Base-by-base conservation (phyloP, 768 basidiomycete genomes). In the Mycena haematopus region DNA sequence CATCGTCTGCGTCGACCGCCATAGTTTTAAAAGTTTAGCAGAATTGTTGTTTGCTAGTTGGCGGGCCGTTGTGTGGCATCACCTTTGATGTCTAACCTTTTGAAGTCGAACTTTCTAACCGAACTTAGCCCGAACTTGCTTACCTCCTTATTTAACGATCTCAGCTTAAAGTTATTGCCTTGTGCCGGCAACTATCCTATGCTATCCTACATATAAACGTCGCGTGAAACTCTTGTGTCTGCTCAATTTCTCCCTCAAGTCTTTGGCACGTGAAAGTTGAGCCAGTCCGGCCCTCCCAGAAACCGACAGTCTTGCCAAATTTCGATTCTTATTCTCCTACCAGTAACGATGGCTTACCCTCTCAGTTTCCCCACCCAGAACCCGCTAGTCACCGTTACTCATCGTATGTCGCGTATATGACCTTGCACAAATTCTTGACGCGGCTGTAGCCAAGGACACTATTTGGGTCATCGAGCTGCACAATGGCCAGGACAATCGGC, bases 391-490 rank as follows among this genome's bases (percentile, higher is more conserved):
- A 91, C 89, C n/a, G 65, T 93, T 24, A 87, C 86, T 4, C 85
- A 86, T 63, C 88, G 90, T 91, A 70, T 52, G 74, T 24, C 29
- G 40, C 56, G 52, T 36, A 49, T 57, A 31, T 49, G 29, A 5
- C 9, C 44, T 19, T 56, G 8, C 21, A 10, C 45, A 14, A 21
- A 22, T 49, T 27, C 40, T 2, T 33, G 36, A 65, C 49, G 11
- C 21, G 6, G 35, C 64, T 59, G 33, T 67, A 92, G 89, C 89
- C 8, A 83, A 84, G 60, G 72, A 82, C 3, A 77, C 78, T 3
- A 65, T 90, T 40, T 95, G 92, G 92, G 78, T 91, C 52, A 84
- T 94, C 60, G 92, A 95, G 71, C 74, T 95, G 56, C 91, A 91
- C 69, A 90, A 92, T 71, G 91, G 89, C 15, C 79, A 79, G 40